phyloP scores from a whole-genome alignment of 768 basidiomycete species.

The Tephrocybe sp. region DNA sequence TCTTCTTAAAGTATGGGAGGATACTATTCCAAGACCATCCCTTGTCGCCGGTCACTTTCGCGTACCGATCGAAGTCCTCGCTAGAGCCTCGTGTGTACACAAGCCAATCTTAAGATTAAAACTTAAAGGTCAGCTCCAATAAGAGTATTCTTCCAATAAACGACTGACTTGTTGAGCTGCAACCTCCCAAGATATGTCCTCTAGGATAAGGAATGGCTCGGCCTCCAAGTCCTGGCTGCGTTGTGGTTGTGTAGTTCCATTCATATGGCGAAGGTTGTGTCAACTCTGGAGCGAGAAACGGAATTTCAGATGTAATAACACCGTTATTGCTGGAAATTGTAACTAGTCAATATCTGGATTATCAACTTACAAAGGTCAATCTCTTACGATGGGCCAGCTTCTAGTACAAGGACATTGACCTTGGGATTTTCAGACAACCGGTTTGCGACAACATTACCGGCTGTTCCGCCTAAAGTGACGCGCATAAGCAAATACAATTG shows the following conservation, averaged over 20 bases:
- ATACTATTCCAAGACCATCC: constrained; percentile 31
- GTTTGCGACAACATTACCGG: constrained; percentile 21
- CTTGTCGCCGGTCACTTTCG: constrained; percentile 24
- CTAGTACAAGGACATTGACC: constrained; percentile 24
- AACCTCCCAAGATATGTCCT: constrained; percentile 26
- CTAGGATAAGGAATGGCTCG: constrained; percentile 20
- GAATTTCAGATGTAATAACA: constrained; percentile 14
- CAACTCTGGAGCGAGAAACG: constrained; percentile 11
- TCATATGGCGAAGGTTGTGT: constrained; percentile 14
- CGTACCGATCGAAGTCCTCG: constrained; percentile 31
- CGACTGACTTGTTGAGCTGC: constrained; percentile 23
- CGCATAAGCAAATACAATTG: not conserved
- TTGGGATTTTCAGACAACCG: constrained; percentile 19
- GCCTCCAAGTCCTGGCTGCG: constrained; percentile 20
- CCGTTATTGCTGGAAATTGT: constrained; percentile 12
- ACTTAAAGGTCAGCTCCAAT: not conserved
- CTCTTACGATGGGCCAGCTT: constrained; percentile 22
- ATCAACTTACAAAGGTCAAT: not conserved
- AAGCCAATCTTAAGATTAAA: constrained; percentile 8
- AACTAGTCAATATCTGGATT: not conserved
- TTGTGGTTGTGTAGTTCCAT: constrained; percentile 28
- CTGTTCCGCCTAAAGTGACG: constrained; percentile 9
- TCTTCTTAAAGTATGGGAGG: constrained; percentile 25
- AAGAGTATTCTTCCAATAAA: not conserved
- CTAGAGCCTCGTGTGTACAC: constrained; percentile 26